Percentiles rank a stretch among this genome's conserved stretches.
phyloP scores from a whole-genome alignment of 1,284 basidiomycete species.

The Trichosporon sp. region DNA sequence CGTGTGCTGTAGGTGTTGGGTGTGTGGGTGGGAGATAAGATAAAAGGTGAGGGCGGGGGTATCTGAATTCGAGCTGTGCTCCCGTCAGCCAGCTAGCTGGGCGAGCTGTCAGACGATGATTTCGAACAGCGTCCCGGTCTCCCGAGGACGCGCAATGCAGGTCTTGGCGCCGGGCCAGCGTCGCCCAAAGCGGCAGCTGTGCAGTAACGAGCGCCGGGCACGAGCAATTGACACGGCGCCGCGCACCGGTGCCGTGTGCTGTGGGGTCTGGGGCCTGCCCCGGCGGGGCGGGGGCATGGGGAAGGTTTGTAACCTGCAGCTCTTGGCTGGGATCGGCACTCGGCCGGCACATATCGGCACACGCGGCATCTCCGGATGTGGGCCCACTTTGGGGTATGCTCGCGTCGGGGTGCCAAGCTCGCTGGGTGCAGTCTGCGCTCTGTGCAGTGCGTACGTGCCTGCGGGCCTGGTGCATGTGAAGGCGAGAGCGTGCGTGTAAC shows the following conservation, averaged over 20 bases:
- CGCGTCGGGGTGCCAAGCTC: not conserved
- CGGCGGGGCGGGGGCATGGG: not conserved
- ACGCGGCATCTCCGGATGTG: not conserved
- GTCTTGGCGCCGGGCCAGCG: not conserved
- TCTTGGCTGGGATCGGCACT: not conserved
- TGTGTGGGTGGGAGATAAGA: not conserved
- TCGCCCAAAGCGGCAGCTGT: not conserved
- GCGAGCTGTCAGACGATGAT: not conserved
- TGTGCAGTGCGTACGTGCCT: no score
- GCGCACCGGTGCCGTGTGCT: no score
- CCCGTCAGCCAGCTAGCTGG: no score
- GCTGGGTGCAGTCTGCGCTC: not conserved
- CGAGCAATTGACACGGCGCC: not conserved
- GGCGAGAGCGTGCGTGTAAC: not conserved
- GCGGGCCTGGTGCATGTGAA: no score
- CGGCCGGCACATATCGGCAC: not conserved
- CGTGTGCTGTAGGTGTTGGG: not conserved
- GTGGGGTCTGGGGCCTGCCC: not conserved
- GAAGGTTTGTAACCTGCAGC: not conserved
- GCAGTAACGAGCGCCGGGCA: no score
- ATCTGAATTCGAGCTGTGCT: not conserved
- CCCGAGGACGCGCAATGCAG: not conserved
- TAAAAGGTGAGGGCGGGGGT: not conserved
- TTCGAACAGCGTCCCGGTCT: not conserved
- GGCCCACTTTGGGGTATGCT: not conserved